These are phyloP conservation scores for Helminthosporium solani DNA, from an alignment of 2,329 filamentous ascomycete genomes.

Conservation along the genomic window DNA sequence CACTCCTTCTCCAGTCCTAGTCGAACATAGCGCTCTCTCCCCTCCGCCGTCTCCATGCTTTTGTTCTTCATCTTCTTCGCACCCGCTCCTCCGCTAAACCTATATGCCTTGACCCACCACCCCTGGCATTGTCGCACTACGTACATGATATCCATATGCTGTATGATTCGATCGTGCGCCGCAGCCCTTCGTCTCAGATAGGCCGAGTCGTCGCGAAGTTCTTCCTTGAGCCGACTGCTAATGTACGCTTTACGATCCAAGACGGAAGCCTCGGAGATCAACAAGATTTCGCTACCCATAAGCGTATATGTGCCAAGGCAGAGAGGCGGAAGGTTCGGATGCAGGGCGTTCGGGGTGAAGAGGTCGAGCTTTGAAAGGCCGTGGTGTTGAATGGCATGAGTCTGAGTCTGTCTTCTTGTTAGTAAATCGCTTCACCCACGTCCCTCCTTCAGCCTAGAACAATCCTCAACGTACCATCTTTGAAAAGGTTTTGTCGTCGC, in stretches of 20 bases:
- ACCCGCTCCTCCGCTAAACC: not conserved
- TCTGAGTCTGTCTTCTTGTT: slow-evolving; percentile 30
- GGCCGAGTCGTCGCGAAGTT: not conserved
- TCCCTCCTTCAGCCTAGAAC: not conserved
- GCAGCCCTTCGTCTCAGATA: slow-evolving; percentile 16
- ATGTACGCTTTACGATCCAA: slow-evolving; percentile 21
- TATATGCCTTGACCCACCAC: not conserved
- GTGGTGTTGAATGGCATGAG: slow-evolving; percentile 19
- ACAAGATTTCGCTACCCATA: slow-evolving; percentile 21
- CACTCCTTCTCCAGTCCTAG: slow-evolving; percentile 20
- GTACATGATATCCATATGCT: slow-evolving; percentile 15
- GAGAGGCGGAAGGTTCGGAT: slow-evolving; percentile 26
- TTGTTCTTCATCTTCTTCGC: slow-evolving; percentile 3
- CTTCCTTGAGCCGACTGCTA: slow-evolving; percentile 13
- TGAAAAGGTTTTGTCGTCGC: slow-evolving; percentile 26
- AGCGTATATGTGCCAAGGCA: slow-evolving; percentile 17
- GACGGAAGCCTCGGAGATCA: slow-evolving; percentile 29
- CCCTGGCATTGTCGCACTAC: not conserved
- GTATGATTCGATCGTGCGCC: slow-evolving; percentile 22
- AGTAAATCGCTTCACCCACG: too few species aligned
- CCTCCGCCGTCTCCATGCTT: slow-evolving; percentile 21
- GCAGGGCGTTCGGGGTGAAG: slow-evolving; percentile 32
- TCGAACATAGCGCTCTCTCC: slow-evolving; percentile 19
- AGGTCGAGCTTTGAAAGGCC: slow-evolving; percentile 34
- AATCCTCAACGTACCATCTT: slow-evolving; percentile 29